phyloP scores from a whole-genome alignment of 768 basidiomycete genomes.

The Lentinus brumalis region DNA sequence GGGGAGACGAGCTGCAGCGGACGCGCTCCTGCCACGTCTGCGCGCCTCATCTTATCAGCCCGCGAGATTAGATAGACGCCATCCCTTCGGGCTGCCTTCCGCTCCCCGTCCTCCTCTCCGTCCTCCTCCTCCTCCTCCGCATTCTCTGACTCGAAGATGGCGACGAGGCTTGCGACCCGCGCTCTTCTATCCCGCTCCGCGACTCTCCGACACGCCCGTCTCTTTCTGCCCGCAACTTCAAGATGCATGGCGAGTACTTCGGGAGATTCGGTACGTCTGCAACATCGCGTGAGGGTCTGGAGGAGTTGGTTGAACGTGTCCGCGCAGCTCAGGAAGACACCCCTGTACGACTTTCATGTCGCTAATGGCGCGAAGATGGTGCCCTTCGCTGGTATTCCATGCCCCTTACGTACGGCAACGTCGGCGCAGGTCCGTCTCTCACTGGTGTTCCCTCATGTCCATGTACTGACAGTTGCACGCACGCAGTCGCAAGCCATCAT shows the following conservation, averaged over 20 bases:
- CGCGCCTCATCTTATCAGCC: slow-evolving; percentile 3
- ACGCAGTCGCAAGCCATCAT: slow-evolving; percentile 86
- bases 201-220: background rate
- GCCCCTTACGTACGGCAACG: slow-evolving; percentile 84
- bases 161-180: background rate
- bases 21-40: slow-evolving; percentile 5
- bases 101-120: slow-evolving; percentile 1
- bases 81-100: background rate
- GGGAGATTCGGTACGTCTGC: slow-evolving; percentile 3
- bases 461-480: no score
- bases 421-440: slow-evolving; percentile 67
- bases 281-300: no score
- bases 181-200: background rate
- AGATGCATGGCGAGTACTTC: slow-evolving; percentile 11
- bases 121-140: background rate
- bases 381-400: slow-evolving; percentile 92
- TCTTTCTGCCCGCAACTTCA: background rate
- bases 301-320: background rate
- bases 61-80: slow-evolving; percentile 9
- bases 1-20: background rate
- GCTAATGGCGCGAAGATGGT: slow-evolving; percentile 90
- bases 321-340: slow-evolving; percentile 60
- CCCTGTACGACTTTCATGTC: slow-evolving; percentile 88
- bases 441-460: no score
- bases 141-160: background rate